Percentiles rank a stretch among this genome's conserved stretches.
Conservation (phyloP, 2,329 filamentous ascomycete species). For the Lasiodiplodia sp. region DNA sequence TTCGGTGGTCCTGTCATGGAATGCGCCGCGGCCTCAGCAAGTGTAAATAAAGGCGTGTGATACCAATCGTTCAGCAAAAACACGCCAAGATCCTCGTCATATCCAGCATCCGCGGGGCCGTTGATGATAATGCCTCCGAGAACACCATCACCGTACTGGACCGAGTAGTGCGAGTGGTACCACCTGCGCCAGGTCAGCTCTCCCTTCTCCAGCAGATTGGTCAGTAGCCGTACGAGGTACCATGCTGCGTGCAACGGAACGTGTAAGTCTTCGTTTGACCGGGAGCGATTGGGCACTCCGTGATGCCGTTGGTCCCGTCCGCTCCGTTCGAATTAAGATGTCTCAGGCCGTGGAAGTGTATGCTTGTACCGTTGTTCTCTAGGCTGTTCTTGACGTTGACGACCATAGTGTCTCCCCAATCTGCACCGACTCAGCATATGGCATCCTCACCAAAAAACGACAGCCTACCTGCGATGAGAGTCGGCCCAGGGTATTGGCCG, state of each 20-base stretch:
- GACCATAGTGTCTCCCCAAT: constrained; percentile 51
- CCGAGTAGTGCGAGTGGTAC: constrained; percentile 54
- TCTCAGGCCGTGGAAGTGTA: constrained; percentile 62
- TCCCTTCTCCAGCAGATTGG: neutral
- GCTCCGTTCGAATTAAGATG: constrained; percentile 51
- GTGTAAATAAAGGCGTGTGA: constrained; percentile 44
- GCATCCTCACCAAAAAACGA: constrained; percentile 32
- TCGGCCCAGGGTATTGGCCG: constrained; percentile 70
- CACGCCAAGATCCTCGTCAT: constrained; percentile 68
- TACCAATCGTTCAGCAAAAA: constrained; percentile 71
- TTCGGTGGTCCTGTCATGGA: constrained; percentile 35
- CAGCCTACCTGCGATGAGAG: constrained; percentile 34
- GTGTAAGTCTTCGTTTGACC: constrained; percentile 64
- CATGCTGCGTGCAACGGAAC: constrained; percentile 61
- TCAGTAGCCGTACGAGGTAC: constrained; percentile 37
- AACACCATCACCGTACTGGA: constrained; percentile 54
- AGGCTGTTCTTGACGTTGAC: constrained; percentile 49
- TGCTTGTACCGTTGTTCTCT: constrained; percentile 55
- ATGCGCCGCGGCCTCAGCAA: constrained; percentile 1
- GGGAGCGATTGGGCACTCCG: constrained; percentile 73
- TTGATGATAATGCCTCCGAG: constrained; percentile 50
- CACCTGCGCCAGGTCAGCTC: constrained; percentile 36
- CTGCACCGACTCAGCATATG: constrained; percentile 36
- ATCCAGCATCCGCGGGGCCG: constrained; percentile 52
- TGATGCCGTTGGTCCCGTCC: constrained; percentile 58